Percentiles rank a stretch among this genome's conserved stretches.
Conservation (phyloP, 306 rosid genomes). For the Geum urbanum region DNA sequence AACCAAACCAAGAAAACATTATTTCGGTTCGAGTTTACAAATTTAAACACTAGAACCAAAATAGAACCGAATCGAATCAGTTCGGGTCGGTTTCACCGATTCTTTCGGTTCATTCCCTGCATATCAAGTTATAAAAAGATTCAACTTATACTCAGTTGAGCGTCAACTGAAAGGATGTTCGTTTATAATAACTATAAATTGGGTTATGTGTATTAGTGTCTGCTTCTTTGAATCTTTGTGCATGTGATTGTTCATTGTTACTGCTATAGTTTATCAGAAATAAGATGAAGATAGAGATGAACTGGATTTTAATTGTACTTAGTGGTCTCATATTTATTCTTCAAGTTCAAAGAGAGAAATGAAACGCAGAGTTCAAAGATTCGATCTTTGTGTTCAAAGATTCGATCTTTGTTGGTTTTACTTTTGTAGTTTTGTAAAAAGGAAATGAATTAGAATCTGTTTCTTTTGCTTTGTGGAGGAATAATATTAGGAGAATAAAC, state of each 20-base stretch:
- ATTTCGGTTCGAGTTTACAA: no score
- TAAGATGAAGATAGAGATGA: neutral
- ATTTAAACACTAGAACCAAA: no score
- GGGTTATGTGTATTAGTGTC: neutral
- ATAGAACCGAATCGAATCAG: no score
- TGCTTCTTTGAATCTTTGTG: neutral
- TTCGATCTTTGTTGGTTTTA: neutral
- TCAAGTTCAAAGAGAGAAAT: constrained; percentile 1
- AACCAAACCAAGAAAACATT: no score
- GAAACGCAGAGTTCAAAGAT: constrained; percentile 4
- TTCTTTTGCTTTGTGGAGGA: neutral
- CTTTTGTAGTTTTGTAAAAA: neutral
- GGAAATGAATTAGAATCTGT: neutral
- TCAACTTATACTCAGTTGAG: no score
- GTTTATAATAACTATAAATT: constrained; percentile 5
- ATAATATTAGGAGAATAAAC: neutral
- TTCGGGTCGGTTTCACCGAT: no score
- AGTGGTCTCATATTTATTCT: neutral
- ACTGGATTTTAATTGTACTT: neutral
- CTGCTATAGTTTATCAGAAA: neutral
- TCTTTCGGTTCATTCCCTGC: no score
- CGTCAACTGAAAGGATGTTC: no score
- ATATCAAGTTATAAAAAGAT: no score
- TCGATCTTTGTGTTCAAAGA: no score
- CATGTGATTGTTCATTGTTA: constrained; percentile 5